phyloP scores from a whole-genome alignment of 441 rosid species.

The Populus hybrid region DNA sequence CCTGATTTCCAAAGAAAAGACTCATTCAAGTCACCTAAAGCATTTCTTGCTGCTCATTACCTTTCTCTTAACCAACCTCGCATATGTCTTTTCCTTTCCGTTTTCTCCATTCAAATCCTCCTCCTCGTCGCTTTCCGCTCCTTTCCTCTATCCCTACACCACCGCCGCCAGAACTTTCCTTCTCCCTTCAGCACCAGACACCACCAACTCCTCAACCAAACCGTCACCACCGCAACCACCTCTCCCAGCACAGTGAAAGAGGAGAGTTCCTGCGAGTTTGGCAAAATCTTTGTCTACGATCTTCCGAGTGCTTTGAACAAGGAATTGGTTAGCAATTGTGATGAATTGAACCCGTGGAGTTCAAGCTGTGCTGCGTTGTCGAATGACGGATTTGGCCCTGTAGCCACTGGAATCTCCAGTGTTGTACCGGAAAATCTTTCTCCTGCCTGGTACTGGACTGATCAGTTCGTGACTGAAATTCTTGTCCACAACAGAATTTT shows the following conservation, averaged over 20 bases:
- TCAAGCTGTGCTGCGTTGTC: slow-evolving; percentile 67
- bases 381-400: slow-evolving; percentile 65
- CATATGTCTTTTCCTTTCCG: slow-evolving; percentile 53
- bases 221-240: slow-evolving; percentile 16
- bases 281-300: slow-evolving; percentile 72
- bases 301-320: slow-evolving; percentile 62
- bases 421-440: slow-evolving; percentile 54
- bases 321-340: slow-evolving; percentile 60
- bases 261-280: slow-evolving; percentile 40
- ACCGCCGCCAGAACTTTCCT: slow-evolving; percentile 22
- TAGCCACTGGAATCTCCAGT: slow-evolving; percentile 45
- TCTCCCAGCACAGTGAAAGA: not conserved
- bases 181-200: slow-evolving; percentile 20
- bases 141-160: slow-evolving; percentile 37
- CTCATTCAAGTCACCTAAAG: slow-evolving; percentile 37
- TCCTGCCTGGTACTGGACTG: slow-evolving; percentile 89
- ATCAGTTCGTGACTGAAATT: slow-evolving; percentile 76
- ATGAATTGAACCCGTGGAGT: slow-evolving; percentile 78
- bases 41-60: slow-evolving; percentile 19
- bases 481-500: slow-evolving; percentile 70
- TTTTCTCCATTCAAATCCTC: slow-evolving; percentile 57
- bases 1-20: slow-evolving; percentile 38
- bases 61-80: slow-evolving; percentile 42
- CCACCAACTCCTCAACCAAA: not conserved
- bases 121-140: slow-evolving; percentile 55